These are phyloP conservation scores for Glycine soja DNA, from an alignment of 306 rosid genomes.

Conservation along the genomic window DNA sequence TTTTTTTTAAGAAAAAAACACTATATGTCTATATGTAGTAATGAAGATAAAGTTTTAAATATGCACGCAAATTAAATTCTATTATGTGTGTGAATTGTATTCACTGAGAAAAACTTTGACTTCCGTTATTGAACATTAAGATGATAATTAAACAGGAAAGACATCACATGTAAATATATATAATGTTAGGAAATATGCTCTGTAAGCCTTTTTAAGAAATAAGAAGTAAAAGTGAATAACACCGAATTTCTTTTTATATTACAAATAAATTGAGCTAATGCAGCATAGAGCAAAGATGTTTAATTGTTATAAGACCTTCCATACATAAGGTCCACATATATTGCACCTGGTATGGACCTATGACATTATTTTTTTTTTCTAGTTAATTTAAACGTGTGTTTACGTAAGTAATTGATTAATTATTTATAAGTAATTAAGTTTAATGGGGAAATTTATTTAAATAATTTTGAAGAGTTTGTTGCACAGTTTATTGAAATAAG, in stretches of 20 bases:
- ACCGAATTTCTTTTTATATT: not conserved
- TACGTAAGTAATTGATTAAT: not conserved
- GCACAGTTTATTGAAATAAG: not conserved
- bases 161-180: too few relatives aligned
- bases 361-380: not conserved
- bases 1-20: too few relatives aligned
- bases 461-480: not conserved
- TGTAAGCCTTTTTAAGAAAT: not conserved
- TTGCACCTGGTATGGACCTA: not conserved
- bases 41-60: too few relatives aligned
- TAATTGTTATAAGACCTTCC: slow-evolving; percentile 29
- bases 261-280: not conserved
- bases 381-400: not conserved
- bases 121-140: too few relatives aligned
- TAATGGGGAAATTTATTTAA: not conserved
- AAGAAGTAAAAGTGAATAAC: not conserved
- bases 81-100: too few relatives aligned
- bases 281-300: not conserved
- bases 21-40: too few relatives aligned
- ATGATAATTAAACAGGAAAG: too few relatives aligned
- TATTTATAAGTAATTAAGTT: not conserved
- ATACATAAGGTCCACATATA: slow-evolving; percentile 16
- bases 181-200: too few relatives aligned
- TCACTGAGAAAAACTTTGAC: too few relatives aligned
- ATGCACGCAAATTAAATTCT: too few relatives aligned